Evolutionary conservation across 2,329 filamentous ascomycete species (phyloP).

Genomic region (Neurospora crassa): DNA sequence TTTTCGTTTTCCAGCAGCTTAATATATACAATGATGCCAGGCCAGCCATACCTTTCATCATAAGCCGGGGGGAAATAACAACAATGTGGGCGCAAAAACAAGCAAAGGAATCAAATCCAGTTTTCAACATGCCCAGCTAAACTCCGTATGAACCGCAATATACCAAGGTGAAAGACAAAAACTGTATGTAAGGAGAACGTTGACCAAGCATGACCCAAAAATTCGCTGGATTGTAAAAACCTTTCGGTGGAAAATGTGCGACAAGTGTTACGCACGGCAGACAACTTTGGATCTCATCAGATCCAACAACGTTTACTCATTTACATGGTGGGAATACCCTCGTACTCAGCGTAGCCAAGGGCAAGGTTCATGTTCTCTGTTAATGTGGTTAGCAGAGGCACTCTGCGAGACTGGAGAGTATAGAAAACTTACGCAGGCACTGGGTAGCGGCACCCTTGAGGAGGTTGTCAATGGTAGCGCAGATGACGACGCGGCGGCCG

Average conservation of each 20-base stretch:
- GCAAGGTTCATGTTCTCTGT: slow-evolving; percentile 88
- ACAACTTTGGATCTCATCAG: not conserved
- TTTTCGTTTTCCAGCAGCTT: not conserved
- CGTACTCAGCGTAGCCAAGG: slow-evolving; percentile 80
- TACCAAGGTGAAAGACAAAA: not conserved
- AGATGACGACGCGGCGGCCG: slow-evolving; percentile 88
- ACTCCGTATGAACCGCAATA: not conserved
- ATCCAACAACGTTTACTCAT: not conserved
- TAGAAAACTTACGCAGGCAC: slow-evolving; percentile 66
- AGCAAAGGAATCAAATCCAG: not conserved
- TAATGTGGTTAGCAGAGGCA: slow-evolving; percentile 5
- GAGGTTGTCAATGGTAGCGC: slow-evolving; percentile 87
- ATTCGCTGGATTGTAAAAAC: not conserved
- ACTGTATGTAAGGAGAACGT: not conserved
- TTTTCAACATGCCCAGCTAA: not conserved
- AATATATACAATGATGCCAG: not conserved
- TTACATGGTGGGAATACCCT: slow-evolving; percentile 62
- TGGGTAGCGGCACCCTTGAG: slow-evolving; percentile 90
- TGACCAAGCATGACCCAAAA: not conserved
- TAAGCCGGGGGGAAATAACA: not conserved
- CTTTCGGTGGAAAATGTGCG: not conserved
- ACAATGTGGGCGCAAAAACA: not conserved
- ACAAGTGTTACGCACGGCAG: not conserved
- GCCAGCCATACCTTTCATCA: not conserved
- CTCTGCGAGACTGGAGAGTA: not conserved